Evolutionary conservation across 1,284 basidiomycete genomes (phyloP), one percentile per base, ranked within the genome.

Genomic region (Wolfiporia cocos): DNA sequence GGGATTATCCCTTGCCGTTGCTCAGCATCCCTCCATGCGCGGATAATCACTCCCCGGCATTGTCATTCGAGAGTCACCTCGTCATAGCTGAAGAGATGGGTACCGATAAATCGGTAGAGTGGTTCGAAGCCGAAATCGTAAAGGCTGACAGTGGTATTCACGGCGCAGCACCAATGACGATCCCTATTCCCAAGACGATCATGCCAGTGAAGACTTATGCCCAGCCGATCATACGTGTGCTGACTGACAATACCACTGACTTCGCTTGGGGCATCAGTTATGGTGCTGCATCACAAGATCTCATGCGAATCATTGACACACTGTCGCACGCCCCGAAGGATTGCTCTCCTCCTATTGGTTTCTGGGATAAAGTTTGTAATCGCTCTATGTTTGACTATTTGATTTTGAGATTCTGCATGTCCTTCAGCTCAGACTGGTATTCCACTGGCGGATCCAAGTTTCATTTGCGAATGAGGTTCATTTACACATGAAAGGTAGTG

Each of bases 121-220:
- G 85, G 76, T 67, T 92, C 21, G 65, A 78, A 4, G 86, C 82
- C 50, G 68, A 71, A 5, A 69, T 94, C 41, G 66, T 87, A 31
- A 70, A 74, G 17, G 59, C 63, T 2, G 65, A 76, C 37, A 70
- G 74, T 22, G 77, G 79, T 30, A 60, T 73, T 22, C 59, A 66
- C 11, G 78, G 77, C 15, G 71, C 78, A 17, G 61, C 68, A 3
- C 70, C 78, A 7, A 76, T 94, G 40, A 66, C 69, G 4, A 66
- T 96, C 18, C 59, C 70, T 29, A 74, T 97, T 23, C 92, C 92
- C 1, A 97, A 95, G 62, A 93, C 92, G 0, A 85, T 93, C 44
- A 95, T 95, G 88, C 88, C 94, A 0, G 86, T 94, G 54, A 98
- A 98, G 65, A 88, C 84, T 18, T 98, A 95, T 58, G 90, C 91